Evolutionary conservation across 805 yeast genomes (phyloP), one percentile per base, ranked within the genome.

Genomic region (Myxozyma vanderwaltii): DNA sequence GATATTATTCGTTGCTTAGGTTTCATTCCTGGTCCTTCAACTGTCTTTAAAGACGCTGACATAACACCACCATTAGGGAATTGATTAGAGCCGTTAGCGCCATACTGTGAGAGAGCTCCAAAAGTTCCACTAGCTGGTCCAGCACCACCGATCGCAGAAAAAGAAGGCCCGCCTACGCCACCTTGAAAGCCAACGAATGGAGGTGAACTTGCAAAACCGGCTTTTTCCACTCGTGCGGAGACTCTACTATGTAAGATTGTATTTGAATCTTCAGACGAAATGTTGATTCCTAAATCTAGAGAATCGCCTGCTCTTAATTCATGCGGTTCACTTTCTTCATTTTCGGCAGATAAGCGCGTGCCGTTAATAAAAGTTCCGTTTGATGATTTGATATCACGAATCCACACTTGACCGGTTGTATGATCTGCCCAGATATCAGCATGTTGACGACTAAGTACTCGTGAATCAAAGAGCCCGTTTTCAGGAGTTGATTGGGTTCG

Each of bases 311-410:
- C 78, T 56, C 84, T 79, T 51, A 94, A 74, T 65, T 85, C 89
- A 21, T 82, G 82, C 19, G 80, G 78, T 56, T 74, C 78, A 38
- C 73, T 68, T 45, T 83, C 86, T 10, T 76, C 74, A 58, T 79
- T 79, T 40, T 84, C 89, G 15, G 80, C 75, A 41, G 82, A 81
- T 10, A 94, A 79, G 63, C 91, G 85, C 43, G 75, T 78, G 35
- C 85, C 89, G 72, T 94, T 94, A 50, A 94, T 82, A 72, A 87
- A 95, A 0, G 99, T 92, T 8, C 99, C 99, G 73, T 94, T 94
- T 24, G 96, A 88, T 1, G 96, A 87, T 58, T 91, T 90, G 69
- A 91, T 80, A 75, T 94, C 99, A 65, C 86, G 83, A 26, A 94
- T 80, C 79, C 80, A 89, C 21, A 95, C 79, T 59, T 80, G 81